Evolutionary conservation across 2,329 filamentous ascomycete species (phyloP).

Genomic region (Botrytis byssoidea): DNA sequence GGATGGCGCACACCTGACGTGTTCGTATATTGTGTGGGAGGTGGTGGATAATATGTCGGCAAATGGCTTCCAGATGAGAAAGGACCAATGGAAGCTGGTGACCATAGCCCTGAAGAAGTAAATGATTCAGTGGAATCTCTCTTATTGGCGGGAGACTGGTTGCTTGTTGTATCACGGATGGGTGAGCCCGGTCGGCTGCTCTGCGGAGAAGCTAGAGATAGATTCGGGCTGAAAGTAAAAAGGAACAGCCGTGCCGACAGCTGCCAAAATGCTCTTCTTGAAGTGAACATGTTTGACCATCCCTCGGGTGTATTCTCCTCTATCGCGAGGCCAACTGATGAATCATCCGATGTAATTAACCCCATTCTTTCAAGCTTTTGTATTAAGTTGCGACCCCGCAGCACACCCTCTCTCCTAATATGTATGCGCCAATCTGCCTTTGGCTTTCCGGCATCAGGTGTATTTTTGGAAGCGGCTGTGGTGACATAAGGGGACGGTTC

Average conservation of each 20-base stretch:
- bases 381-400: slow-evolving; percentile 76
- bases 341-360: slow-evolving; percentile 72
- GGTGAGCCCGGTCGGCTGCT: slow-evolving; percentile 56
- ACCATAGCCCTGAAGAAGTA: slow-evolving; percentile 41
- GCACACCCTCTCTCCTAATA: slow-evolving; percentile 82
- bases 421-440: slow-evolving; percentile 83
- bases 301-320: slow-evolving; percentile 61
- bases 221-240: slow-evolving; percentile 69
- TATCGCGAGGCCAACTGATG: slow-evolving; percentile 65
- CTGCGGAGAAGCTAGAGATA: slow-evolving; percentile 49
- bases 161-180: slow-evolving; percentile 40
- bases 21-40: slow-evolving; percentile 76
- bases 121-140: slow-evolving; percentile 43
- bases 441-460: slow-evolving; percentile 68
- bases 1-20: slow-evolving; percentile 82
- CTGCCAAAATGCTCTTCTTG: slow-evolving; percentile 85
- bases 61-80: slow-evolving; percentile 82
- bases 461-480: slow-evolving; percentile 61
- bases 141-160: slow-evolving; percentile 35
- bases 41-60: slow-evolving; percentile 86
- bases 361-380: slow-evolving; percentile 95
- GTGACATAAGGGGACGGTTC: slow-evolving; percentile 65
- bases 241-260: slow-evolving; percentile 82
- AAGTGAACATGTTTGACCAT: slow-evolving; percentile 82
- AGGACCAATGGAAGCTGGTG: slow-evolving; percentile 53